Conservation (phyloP, 2,329 filamentous ascomycete genomes). For the Cucurbitaria berberidis region DNA sequence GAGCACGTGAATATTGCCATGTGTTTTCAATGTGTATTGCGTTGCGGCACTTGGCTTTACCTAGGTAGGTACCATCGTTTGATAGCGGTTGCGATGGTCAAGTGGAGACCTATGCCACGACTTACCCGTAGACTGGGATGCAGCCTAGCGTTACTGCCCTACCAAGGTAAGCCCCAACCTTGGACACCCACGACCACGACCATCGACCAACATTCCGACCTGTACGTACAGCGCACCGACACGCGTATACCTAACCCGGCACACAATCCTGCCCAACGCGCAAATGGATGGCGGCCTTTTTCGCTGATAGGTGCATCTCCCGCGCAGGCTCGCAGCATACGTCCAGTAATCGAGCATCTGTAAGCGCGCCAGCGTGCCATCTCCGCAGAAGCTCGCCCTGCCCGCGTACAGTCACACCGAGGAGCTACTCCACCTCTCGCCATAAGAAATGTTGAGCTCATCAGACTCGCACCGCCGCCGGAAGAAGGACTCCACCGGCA, state of each 20-base stretch:
- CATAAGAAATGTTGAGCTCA: conserved; percentile 36
- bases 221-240: background rate
- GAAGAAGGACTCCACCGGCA: conserved; percentile 43
- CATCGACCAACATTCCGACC: background rate
- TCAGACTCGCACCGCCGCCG: conserved; percentile 47
- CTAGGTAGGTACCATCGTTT: too few relatives aligned
- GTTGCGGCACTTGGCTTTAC: too few relatives aligned
- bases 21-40: too few relatives aligned
- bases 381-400: conserved; percentile 23
- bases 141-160: conserved; percentile 11
- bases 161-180: too few relatives aligned
- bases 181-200: conserved; percentile 14
- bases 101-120: too few relatives aligned
- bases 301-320: conserved; percentile 43
- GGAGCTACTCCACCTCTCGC: conserved; percentile 23
- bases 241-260: conserved; percentile 4
- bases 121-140: conserved; percentile 14
- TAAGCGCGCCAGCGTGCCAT: conserved; percentile 38
- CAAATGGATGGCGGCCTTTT: conserved; percentile 36
- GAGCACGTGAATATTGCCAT: too few relatives aligned
- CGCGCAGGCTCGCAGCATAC: conserved; percentile 24
- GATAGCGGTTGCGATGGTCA: too few relatives aligned
- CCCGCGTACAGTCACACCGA: conserved; percentile 28
- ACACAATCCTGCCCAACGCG: conserved; percentile 16
- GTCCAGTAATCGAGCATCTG: conserved; percentile 39